These are phyloP conservation scores for Elaeis guineensis DNA, from an alignment of 176 grass and related monocot species.

Conservation along the genomic window DNA sequence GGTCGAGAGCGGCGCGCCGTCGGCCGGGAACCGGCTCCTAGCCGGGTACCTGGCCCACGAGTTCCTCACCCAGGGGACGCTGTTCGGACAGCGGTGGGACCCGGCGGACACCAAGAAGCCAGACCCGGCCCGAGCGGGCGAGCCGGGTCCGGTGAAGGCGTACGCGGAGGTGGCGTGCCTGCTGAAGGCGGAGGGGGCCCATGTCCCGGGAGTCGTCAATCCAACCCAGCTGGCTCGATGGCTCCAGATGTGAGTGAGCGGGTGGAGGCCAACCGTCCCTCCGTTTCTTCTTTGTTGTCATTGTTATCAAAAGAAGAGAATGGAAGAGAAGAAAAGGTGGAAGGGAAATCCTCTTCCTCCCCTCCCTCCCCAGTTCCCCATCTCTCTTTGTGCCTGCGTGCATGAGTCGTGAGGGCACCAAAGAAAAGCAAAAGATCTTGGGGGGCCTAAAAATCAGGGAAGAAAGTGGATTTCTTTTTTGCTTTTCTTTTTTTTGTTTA, in stretches of 20 bases:
- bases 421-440: too few relatives aligned
- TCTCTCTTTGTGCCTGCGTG: too few relatives aligned
- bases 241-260: conserved; percentile 46
- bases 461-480: too few relatives aligned
- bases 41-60: conserved; percentile 80
- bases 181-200: conserved; percentile 39
- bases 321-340: too few relatives aligned
- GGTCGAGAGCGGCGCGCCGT: neutral
- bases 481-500: too few relatives aligned
- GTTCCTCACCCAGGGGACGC: conserved; percentile 55
- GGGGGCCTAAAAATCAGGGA: too few relatives aligned
- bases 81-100: conserved; percentile 43
- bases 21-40: conserved; percentile 39
- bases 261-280: neutral
- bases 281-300: too few relatives aligned
- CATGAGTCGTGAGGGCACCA: too few relatives aligned
- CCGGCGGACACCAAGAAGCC: neutral
- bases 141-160: neutral
- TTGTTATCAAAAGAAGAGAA: too few relatives aligned
- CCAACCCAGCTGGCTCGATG: conserved; percentile 70
- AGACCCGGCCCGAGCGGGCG: neutral
- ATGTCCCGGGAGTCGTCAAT: conserved; percentile 72
- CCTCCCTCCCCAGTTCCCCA: too few relatives aligned
- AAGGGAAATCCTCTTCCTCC: too few relatives aligned
- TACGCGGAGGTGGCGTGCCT: conserved; percentile 51